These are phyloP conservation scores for Basipetospora sp. DNA, from an alignment of 2,329 filamentous ascomycete species.

Conservation along the genomic window DNA sequence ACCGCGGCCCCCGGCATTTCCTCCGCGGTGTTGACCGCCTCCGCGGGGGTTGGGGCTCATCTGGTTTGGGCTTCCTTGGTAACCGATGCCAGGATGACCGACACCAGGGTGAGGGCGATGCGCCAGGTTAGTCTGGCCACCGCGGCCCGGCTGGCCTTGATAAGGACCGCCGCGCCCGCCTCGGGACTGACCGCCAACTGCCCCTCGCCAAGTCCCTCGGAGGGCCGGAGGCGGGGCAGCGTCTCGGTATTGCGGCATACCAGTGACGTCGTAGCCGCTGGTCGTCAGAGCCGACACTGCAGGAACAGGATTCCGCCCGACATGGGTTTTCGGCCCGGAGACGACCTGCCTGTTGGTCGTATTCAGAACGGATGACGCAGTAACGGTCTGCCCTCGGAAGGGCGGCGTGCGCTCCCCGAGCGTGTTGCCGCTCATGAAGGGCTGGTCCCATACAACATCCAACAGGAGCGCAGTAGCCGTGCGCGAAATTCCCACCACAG, in stretches of 20 bases:
- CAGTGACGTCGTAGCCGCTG: conserved; percentile 39
- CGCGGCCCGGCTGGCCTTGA: conserved; percentile 18
- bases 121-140: conserved; percentile 7
- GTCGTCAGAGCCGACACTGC: conserved; percentile 37
- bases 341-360: conserved; percentile 69
- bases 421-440: conserved; percentile 94
- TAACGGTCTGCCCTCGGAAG: conserved; percentile 87
- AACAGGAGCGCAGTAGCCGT: conserved; percentile 70
- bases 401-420: conserved; percentile 78
- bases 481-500: conserved; percentile 85
- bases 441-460: conserved; percentile 83
- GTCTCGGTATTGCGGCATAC: conserved; percentile 48
- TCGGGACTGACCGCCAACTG: conserved; percentile 31
- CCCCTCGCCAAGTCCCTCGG: conserved; percentile 43
- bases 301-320: conserved; percentile 22
- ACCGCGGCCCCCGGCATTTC: conserved; percentile 11
- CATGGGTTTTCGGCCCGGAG: conserved; percentile 44
- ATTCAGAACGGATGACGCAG: conserved; percentile 78
- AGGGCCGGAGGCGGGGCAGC: conserved; percentile 40
- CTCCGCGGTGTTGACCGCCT: conserved; percentile 13
- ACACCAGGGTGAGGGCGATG: conserved; percentile 7
- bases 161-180: conserved; percentile 23
- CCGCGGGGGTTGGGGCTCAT: conserved; percentile 13
- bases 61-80: conserved; percentile 1
- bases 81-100: too few species aligned